phyloP scores from a whole-genome alignment of 2,329 filamentous ascomycete genomes.

The Aspergillus caelatus region DNA sequence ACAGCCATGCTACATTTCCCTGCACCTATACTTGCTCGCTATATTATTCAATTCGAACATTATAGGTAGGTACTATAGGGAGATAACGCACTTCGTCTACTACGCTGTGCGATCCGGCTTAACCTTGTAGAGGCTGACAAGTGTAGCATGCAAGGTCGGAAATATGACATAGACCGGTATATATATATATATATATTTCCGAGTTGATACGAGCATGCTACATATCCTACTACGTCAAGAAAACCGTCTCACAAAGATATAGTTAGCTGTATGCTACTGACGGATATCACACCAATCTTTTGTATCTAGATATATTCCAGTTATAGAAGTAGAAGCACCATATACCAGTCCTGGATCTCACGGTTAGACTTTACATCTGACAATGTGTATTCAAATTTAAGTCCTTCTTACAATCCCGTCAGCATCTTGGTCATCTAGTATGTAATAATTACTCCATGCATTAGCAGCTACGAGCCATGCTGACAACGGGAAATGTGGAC shows the following conservation, averaged over 20 bases:
- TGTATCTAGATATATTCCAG: not conserved
- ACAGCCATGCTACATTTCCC: not conserved
- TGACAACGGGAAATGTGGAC: not conserved
- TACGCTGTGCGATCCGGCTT: no score
- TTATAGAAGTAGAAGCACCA: not conserved
- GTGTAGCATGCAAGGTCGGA: no score
- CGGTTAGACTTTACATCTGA: not conserved
- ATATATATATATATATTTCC: no score
- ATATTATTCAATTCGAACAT: not conserved
- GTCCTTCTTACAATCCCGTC: no score
- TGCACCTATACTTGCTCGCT: not conserved
- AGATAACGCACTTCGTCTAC: not conserved
- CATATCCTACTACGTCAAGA: not conserved
- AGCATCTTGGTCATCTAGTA: not conserved
- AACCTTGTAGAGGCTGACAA: no score
- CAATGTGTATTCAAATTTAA: not conserved
- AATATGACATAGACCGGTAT: no score
- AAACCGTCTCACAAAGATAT: not conserved
- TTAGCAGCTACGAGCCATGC: not conserved
- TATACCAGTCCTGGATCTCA: not conserved
- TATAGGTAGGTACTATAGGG: not conserved
- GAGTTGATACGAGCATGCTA: not conserved
- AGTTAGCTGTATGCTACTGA: not conserved
- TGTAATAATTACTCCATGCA: not conserved
- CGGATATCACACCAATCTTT: no score